These are phyloP conservation scores for Xerocomellus dryophilus DNA, from an alignment of 768 basidiomycete species.

Conservation along the genomic window DNA sequence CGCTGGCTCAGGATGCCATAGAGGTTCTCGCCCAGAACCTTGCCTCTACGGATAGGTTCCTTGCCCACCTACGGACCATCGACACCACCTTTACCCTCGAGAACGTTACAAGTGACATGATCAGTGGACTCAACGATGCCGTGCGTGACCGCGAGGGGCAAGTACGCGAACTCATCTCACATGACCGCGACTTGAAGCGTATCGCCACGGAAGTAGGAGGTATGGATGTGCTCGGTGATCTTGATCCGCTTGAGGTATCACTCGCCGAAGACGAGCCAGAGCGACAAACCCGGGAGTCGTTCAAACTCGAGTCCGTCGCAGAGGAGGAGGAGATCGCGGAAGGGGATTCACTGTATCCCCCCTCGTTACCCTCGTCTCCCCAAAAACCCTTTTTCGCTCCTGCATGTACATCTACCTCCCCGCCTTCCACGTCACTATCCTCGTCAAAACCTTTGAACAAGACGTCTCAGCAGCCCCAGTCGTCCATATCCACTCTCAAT, in stretches of 20 bases:
- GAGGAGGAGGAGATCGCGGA: slow-evolving; percentile 43
- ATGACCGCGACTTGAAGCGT: slow-evolving; percentile 75
- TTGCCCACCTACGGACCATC: slow-evolving; percentile 65
- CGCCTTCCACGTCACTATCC: slow-evolving; percentile 49
- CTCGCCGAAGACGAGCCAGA: slow-evolving; percentile 31
- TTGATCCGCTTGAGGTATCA: slow-evolving; percentile 60
- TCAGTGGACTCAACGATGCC: slow-evolving; percentile 72
- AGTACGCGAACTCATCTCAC: slow-evolving; percentile 72
- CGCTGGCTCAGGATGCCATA: slow-evolving; percentile 57
- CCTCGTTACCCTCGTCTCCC: slow-evolving; percentile 42
- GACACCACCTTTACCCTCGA: slow-evolving; percentile 59
- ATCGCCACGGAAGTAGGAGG: slow-evolving; percentile 79
- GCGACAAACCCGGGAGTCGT: slow-evolving; percentile 26
- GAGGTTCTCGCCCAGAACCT: slow-evolving; percentile 70
- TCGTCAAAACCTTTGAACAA: slow-evolving; percentile 26
- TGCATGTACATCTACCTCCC: slow-evolving; percentile 42
- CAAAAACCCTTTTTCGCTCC: slow-evolving; percentile 59
- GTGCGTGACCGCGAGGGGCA: slow-evolving; percentile 77
- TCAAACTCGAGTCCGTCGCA: slow-evolving; percentile 35
- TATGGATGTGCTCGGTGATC: slow-evolving; percentile 61
- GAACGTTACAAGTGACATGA: slow-evolving; percentile 68
- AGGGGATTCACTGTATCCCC: slow-evolving; percentile 41
- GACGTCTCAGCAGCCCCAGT: slow-evolving; percentile 20
- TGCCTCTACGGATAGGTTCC: slow-evolving; percentile 73
- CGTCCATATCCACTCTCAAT: slow-evolving; percentile 30